Evolutionary conservation across 345 rosid genomes (phyloP).

Genomic region (Pistacia integerrima): DNA sequence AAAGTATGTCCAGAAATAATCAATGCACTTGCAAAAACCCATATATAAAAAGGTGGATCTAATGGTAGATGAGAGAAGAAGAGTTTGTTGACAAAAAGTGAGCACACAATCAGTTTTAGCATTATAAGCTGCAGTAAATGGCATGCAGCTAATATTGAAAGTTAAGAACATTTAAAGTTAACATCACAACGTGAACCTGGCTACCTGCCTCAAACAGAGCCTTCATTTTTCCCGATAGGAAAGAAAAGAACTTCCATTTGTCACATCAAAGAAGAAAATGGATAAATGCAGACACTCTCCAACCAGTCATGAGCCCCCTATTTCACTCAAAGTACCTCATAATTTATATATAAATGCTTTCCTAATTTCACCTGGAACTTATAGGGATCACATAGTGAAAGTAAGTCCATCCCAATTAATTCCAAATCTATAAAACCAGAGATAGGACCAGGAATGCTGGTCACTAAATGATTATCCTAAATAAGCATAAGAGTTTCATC

Average conservation of each 20-base stretch:
- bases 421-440: not conserved
- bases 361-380: not conserved
- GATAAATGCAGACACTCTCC: not conserved
- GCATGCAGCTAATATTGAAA: not conserved
- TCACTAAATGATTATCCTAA: not conserved
- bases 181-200: not conserved
- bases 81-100: not conserved
- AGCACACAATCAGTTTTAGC: not conserved
- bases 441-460: too few relatives aligned
- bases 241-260: not conserved
- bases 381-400: not conserved
- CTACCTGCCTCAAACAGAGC: not conserved
- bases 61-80: not conserved
- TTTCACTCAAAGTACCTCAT: not conserved
- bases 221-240: not conserved
- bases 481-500: not conserved
- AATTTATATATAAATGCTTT: not conserved
- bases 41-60: not conserved
- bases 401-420: not conserved
- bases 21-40: not conserved
- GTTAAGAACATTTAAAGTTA: not conserved
- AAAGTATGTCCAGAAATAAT: constrained; percentile 1
- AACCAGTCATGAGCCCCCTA: not conserved
- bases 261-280: not conserved
- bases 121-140: not conserved